Conservation (phyloP, 2,329 filamentous ascomycete species). For the Fusarium lyarnte region DNA sequence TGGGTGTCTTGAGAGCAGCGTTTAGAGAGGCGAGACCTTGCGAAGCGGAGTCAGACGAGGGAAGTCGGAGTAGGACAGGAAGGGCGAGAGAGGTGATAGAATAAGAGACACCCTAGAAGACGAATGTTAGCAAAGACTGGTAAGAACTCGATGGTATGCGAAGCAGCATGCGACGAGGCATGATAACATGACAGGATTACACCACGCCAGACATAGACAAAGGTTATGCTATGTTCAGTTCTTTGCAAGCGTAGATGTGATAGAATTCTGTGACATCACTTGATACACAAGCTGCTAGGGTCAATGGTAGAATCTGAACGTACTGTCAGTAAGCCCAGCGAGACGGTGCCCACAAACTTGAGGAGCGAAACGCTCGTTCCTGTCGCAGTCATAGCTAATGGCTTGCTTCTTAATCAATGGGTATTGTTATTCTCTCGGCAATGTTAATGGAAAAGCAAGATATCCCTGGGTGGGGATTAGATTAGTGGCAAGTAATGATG, state of each 20-base stretch:
- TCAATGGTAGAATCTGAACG: slow-evolving; percentile 47
- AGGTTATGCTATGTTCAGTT: background rate
- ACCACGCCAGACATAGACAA: background rate
- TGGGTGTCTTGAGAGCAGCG: slow-evolving; percentile 69
- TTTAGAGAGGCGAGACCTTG: slow-evolving; percentile 76
- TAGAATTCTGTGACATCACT: slow-evolving; percentile 8
- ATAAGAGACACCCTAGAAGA: slow-evolving; percentile 84
- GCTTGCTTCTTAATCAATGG: background rate
- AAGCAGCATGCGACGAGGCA: background rate
- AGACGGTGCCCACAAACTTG: slow-evolving; percentile 94
- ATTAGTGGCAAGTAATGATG: slow-evolving; percentile 18
- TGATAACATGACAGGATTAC: background rate
- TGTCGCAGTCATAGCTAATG: slow-evolving; percentile 67
- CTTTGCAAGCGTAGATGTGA: background rate
- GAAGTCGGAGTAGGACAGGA: slow-evolving; percentile 82
- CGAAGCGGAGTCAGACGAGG: slow-evolving; percentile 76
- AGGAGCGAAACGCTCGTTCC: slow-evolving; percentile 77
- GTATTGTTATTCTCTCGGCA: background rate
- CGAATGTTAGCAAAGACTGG: slow-evolving; percentile 25
- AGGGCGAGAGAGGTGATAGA: slow-evolving; percentile 81
- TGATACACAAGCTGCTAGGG: slow-evolving; percentile 13
- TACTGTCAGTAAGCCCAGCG: slow-evolving; percentile 88
- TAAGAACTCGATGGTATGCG: background rate
- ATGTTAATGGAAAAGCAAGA: background rate
- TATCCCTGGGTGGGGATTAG: background rate